Base-by-base conservation (phyloP, 2,329 filamentous ascomycete genomes). In the Pyrenophora graminea region DNA sequence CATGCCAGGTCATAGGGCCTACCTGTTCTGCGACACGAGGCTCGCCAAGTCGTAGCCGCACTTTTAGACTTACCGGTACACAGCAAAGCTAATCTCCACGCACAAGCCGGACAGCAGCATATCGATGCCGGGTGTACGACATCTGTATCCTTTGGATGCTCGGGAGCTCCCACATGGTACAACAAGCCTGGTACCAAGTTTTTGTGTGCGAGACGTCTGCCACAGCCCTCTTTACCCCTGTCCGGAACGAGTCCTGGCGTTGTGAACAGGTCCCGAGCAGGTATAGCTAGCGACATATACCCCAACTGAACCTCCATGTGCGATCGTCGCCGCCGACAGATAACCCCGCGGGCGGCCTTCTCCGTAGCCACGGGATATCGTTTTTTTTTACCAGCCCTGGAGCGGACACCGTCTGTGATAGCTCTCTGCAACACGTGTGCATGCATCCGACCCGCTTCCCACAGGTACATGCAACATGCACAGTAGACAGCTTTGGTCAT, bases 341-440 rank as follows among this genome's bases (percentile, higher is more conserved):
- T 38, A 19, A 45, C 21, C 40, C 40, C 38, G 32, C 18, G 15
- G 15, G 25, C 50, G 30, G 39, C 23, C 3, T 40, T 39, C 30
- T 44, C 45, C 23, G 40, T 27, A 18, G 18, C 27, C 39, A 36
- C 23, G n/a, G 23, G 31, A 39, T 19, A 43, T 32, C 27, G 27
- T 39, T 10, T 36, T 34, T 42, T 34, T 42, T 32, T 37, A 44
- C 45, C 36, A 36, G 31, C 27, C 17, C n/a, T 19, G 15, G 18
- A 40, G 31, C 23, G 30, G 39, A 38, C 19, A 21, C 12, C 17
- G 18, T 37, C 19, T n/a, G 27, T 45, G 25, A n/a, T 51, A 49
- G 39, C 31, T 42, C 31, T 39, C 27, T 58, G 59, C 38, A 57
- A 55, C 56, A 51, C 49, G 18, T 55, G 51, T 36, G 38, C 45